Percentiles rank a stretch among this genome's conserved stretches.
Conservation (phyloP, 139 green algal species). For the Chlorella sp. region DNA sequence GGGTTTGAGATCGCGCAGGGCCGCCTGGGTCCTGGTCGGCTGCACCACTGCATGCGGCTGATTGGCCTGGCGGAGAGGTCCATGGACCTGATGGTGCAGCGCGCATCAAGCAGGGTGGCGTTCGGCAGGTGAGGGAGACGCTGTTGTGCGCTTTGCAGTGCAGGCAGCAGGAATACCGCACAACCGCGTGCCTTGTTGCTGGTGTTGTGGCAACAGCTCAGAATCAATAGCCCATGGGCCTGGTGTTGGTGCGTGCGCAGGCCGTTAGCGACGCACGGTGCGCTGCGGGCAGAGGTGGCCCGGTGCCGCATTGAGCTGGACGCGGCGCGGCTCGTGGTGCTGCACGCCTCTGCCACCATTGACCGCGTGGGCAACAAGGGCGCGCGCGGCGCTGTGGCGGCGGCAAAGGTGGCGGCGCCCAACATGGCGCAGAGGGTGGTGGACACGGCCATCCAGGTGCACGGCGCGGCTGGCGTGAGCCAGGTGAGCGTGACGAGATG, state of each 20-base stretch:
- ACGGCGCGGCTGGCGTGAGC: conserved; percentile 79
- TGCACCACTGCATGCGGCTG: conserved; percentile 99
- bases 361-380: conserved; percentile 75
- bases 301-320: conserved; percentile 37
- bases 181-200: too few relatives aligned
- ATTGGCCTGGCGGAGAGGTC: conserved; percentile 81
- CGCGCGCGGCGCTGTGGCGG: conserved; percentile 73
- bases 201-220: too few relatives aligned
- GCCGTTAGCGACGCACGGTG: conserved; percentile 59
- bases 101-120: conserved; percentile 42
- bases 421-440: conserved; percentile 62
- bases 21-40: conserved; percentile 88
- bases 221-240: conserved; percentile 61
- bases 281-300: conserved; percentile 52
- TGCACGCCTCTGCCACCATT: conserved; percentile 70
- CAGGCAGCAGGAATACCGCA: too few relatives aligned
- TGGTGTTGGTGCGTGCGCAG: conserved; percentile 16
- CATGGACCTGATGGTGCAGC: conserved; percentile 56
- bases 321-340: conserved; percentile 51
- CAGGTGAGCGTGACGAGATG: conserved; percentile 11
- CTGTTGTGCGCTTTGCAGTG: too few relatives aligned
- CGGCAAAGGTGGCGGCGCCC: conserved; percentile 86
- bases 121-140: conserved; percentile 64
- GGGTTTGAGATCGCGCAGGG: conserved; percentile 98
- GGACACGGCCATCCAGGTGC: conserved; percentile 86